Base-by-base conservation (phyloP, 2,329 filamentous ascomycete genomes). In the Colletotrichum scovillei region DNA sequence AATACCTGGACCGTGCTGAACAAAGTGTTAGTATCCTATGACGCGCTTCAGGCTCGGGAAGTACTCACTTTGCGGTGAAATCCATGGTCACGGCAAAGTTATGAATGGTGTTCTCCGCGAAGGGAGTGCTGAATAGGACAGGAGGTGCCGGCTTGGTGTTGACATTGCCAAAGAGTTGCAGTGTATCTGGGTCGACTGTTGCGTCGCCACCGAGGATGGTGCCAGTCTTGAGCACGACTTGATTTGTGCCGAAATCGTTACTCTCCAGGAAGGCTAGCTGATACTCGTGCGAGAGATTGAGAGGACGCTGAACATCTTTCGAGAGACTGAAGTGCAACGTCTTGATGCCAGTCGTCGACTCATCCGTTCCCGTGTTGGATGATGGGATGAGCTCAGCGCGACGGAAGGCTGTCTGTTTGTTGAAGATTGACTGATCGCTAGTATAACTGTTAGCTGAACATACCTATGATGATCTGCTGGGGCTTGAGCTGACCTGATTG, bases 261-360 rank as follows among this genome's bases (percentile, higher is more conserved):
- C 81, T 83, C 78, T 88, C 86, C 22, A 87, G 82, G 78, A 86
- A 89, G 28, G 86, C 82, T 60, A 90, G 84, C 77, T 90, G 83
- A 80, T 92, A 92, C 81, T 92, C 89, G 78, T 92, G 90, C 7
- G 86, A 87, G 67, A 87, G 80, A 81, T 92, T 92, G 62, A 92
- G 80, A 11, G 86, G 86, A 12, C 87, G 82, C 38, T 82, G 78
- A 1, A 79, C 74, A 75, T 92, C 89, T 76, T 88, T 87, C 79
- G 84, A 84, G 42, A 92, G 78, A 76, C 87, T 89, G 80, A 90
- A 92, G 80, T 92, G 90, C 63, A 92, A 84, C 1, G 89, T 91
- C 81, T 91, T 91, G 67, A 91, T 80, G 38, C 89, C 89, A 26
- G 79, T 79, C 30, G 86, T 88, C 22, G 86, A 88, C 11, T 81